Evolutionary conservation across 2,329 filamentous ascomycete species (phyloP).

Genomic region (Apiospora sp.): DNA sequence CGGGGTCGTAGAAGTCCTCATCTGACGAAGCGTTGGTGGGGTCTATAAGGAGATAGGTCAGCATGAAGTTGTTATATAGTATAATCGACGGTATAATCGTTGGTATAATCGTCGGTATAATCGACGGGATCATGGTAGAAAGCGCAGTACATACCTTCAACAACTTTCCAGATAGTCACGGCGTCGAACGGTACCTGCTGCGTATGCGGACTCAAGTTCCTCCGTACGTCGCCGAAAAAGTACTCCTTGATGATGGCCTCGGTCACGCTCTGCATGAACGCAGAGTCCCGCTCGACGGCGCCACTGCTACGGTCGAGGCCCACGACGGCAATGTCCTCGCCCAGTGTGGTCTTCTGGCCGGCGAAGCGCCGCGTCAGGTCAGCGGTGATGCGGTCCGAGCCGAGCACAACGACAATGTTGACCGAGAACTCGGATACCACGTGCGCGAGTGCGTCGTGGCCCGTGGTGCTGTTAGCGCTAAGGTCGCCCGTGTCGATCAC

Average conservation of each 20-base stretch:
- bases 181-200: slow-evolving; percentile 82
- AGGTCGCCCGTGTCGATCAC: slow-evolving; percentile 85
- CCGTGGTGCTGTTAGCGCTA: slow-evolving; percentile 66
- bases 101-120: too few species aligned
- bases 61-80: not conserved
- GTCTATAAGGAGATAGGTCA: not conserved
- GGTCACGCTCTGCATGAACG: slow-evolving; percentile 75
- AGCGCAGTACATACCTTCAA: slow-evolving; percentile 58
- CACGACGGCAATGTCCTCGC: slow-evolving; percentile 77
- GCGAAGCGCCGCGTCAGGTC: slow-evolving; percentile 77
- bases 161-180: slow-evolving; percentile 75
- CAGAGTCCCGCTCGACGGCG: slow-evolving; percentile 77
- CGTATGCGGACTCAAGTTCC: slow-evolving; percentile 85
- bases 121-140: too few species aligned
- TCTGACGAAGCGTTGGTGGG: slow-evolving; percentile 30
- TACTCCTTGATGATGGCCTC: slow-evolving; percentile 88
- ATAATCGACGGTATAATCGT: not conserved
- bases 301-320: slow-evolving; percentile 86
- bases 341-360: slow-evolving; percentile 60
- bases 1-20: slow-evolving; percentile 39
- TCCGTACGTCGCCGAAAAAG: slow-evolving; percentile 85
- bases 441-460: slow-evolving; percentile 82
- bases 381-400: slow-evolving; percentile 77
- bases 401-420: slow-evolving; percentile 83
- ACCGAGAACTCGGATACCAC: slow-evolving; percentile 70